Evolutionary conservation across 495 filamentous ascomycete species (phyloP).

Genomic region (Penicillium chermesinum): DNA sequence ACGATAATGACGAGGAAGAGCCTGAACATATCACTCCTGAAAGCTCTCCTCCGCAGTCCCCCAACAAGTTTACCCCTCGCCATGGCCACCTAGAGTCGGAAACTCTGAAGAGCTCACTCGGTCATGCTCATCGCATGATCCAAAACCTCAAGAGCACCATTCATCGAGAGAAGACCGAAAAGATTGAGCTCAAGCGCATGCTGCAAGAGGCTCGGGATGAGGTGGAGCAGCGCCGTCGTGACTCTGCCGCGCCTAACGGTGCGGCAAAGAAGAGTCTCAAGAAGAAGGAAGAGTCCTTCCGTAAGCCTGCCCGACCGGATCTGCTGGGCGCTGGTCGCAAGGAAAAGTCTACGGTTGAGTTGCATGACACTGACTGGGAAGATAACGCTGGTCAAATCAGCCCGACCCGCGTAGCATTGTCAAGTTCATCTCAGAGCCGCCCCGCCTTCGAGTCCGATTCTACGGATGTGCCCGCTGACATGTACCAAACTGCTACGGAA

Average conservation of each 20-base stretch:
- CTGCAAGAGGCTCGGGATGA: slow-evolving; percentile 95
- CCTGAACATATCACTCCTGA: slow-evolving; percentile 74
- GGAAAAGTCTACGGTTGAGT: slow-evolving; percentile 67
- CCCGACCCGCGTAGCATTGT: slow-evolving; percentile 34
- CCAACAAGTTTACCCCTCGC: slow-evolving; percentile 82
- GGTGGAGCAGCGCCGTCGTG: slow-evolving; percentile 68
- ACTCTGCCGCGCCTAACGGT: slow-evolving; percentile 42
- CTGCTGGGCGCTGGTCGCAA: slow-evolving; percentile 73
- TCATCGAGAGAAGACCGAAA: slow-evolving; percentile 96
- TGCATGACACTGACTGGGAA: slow-evolving; percentile 85
- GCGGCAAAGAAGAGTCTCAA: slow-evolving; percentile 60
- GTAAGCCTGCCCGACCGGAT: slow-evolving; percentile 67
- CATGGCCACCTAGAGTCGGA: slow-evolving; percentile 89
- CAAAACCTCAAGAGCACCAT: slow-evolving; percentile 91
- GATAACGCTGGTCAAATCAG: slow-evolving; percentile 57
- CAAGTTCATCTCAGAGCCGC: slow-evolving; percentile 16
- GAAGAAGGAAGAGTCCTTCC: slow-evolving; percentile 63
- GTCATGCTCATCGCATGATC: slow-evolving; percentile 94
- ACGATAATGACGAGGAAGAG: slow-evolving; percentile 60
- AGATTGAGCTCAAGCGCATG: slow-evolving; percentile 90
- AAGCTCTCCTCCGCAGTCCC: slow-evolving; percentile 83
- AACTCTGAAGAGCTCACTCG: slow-evolving; percentile 85
- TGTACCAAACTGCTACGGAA: slow-evolving; percentile 83
- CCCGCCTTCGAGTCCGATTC: slow-evolving; percentile 22
- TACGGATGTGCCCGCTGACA: slow-evolving; percentile 51